Evolutionary conservation across 805 yeast species (phyloP).

Genomic region (Millerozyma miso): DNA sequence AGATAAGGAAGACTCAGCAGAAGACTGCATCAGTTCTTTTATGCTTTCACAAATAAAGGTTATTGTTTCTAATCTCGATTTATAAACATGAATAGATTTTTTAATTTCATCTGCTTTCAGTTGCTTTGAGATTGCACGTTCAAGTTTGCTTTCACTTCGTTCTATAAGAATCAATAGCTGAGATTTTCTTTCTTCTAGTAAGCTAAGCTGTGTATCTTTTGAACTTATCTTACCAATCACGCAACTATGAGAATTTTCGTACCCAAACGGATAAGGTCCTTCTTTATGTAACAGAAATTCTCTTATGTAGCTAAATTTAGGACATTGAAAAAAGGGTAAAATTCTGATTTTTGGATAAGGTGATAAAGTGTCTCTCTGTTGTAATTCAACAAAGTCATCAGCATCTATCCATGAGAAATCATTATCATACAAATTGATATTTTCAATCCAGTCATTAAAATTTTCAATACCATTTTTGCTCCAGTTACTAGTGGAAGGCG

Average conservation of each 20-base stretch:
- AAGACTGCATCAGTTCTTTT: neutral
- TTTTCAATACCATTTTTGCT: neutral
- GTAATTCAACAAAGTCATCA: conserved; percentile 73
- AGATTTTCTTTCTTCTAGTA: conserved; percentile 27
- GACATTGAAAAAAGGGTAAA: conserved; percentile 48
- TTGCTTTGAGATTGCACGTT: conserved; percentile 11
- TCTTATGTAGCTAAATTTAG: conserved; percentile 58
- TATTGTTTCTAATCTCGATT: conserved; percentile 23
- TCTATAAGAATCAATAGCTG: conserved; percentile 11
- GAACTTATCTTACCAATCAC: conserved; percentile 51
- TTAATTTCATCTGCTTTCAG: conserved; percentile 1
- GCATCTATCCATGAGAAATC: conserved; percentile 62
- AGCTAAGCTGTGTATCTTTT: conserved; percentile 46
- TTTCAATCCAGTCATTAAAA: conserved; percentile 21
- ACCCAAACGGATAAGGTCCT: conserved; percentile 56
- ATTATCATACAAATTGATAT: conserved; percentile 21
- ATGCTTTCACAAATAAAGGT: conserved; percentile 20
- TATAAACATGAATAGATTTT: conserved; percentile 6
- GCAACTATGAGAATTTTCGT: conserved; percentile 63
- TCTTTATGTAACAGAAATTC: conserved; percentile 43
- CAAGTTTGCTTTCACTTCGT: conserved; percentile 26
- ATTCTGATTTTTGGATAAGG: conserved; percentile 41
- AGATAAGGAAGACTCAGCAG: neutral
- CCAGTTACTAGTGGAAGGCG: neutral
- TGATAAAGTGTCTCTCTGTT: conserved; percentile 40